Conservation (phyloP, 495 filamentous ascomycete genomes). For the Melanomma pulvis-pyrius region DNA sequence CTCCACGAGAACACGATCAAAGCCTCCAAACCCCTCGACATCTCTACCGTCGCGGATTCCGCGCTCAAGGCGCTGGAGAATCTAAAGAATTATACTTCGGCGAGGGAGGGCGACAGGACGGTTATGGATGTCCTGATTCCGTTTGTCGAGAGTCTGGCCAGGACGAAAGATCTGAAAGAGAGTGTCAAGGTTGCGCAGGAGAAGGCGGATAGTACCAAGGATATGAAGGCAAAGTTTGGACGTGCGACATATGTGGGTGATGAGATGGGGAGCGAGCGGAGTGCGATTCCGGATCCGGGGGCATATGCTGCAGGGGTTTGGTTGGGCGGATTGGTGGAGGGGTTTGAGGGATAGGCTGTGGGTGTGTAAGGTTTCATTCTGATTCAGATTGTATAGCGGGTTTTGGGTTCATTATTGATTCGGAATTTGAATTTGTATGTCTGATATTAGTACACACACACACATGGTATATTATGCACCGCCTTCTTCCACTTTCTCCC, state of each 20-base stretch:
- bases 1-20: slow-evolving; percentile 37
- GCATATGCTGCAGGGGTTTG: slow-evolving; percentile 65
- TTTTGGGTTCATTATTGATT: too few relatives aligned
- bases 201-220: slow-evolving; percentile 58
- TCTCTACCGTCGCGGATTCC: slow-evolving; percentile 30
- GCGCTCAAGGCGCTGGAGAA: slow-evolving; percentile 47
- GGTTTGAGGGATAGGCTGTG: slow-evolving; percentile 8
- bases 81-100: slow-evolving; percentile 47
- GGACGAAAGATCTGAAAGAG: slow-evolving; percentile 50
- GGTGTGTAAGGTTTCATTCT: too few relatives aligned
- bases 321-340: slow-evolving; percentile 53
- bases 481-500: too few relatives aligned
- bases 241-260: slow-evolving; percentile 63
- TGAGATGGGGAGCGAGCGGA: slow-evolving; percentile 44
- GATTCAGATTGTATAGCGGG: too few relatives aligned
- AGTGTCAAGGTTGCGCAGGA: slow-evolving; percentile 56
- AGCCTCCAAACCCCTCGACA: slow-evolving; percentile 18
- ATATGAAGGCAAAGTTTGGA: slow-evolving; percentile 59
- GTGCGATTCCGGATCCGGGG: slow-evolving; percentile 60
- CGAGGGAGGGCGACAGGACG: slow-evolving; percentile 48
- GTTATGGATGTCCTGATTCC: slow-evolving; percentile 64
- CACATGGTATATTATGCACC: too few relatives aligned
- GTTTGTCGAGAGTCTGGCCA: slow-evolving; percentile 55
- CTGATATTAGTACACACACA: too few relatives aligned
- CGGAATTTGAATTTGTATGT: too few relatives aligned